Evolutionary conservation across 169 alveolate species (phyloP).

Genomic region (Perkinsus marinus): DNA sequence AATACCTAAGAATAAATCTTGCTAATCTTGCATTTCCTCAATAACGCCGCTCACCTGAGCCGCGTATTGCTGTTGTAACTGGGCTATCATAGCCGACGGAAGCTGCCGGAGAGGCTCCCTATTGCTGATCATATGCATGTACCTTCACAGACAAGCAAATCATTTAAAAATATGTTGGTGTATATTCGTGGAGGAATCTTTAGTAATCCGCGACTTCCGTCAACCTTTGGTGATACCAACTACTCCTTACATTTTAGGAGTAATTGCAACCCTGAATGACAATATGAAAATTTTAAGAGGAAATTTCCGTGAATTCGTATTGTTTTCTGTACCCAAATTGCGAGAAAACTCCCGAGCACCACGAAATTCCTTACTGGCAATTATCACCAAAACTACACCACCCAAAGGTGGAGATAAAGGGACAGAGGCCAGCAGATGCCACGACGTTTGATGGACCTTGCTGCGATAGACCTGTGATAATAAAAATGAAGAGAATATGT

Average conservation of each 20-base stretch:
- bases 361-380: background rate
- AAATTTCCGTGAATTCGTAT: too few relatives aligned
- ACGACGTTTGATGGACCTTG: too few relatives aligned
- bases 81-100: background rate
- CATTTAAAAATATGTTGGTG: too few relatives aligned
- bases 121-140: background rate
- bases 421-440: background rate
- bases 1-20: background rate
- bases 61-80: background rate
- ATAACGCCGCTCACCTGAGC: background rate
- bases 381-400: background rate
- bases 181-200: too few relatives aligned
- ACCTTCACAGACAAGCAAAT: too few relatives aligned
- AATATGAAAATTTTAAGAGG: too few relatives aligned
- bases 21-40: background rate
- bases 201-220: background rate
- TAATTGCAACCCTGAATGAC: too few relatives aligned
- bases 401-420: background rate
- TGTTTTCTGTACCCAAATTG: too few relatives aligned
- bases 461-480: too few relatives aligned
- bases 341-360: background rate
- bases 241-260: too few relatives aligned
- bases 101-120: background rate
- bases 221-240: too few relatives aligned
- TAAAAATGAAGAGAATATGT: too few relatives aligned